Percentiles rank a stretch among this genome's conserved stretches.
Conservation (phyloP, 2,329 filamentous ascomycete species). For the Fonsecaea nubica region DNA sequence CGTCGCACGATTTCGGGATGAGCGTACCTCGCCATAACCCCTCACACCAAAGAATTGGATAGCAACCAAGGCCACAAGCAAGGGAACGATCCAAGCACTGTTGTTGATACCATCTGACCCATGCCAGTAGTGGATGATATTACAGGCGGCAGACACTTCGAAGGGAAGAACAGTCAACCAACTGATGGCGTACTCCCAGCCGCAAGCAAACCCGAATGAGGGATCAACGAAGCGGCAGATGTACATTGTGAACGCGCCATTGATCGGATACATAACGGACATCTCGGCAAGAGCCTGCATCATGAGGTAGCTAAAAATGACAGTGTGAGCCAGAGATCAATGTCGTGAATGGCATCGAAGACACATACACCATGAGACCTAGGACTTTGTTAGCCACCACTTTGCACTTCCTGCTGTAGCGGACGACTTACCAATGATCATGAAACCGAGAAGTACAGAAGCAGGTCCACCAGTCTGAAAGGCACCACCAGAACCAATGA, state of each 20-base stretch:
- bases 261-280: constrained; percentile 67
- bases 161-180: constrained; percentile 65
- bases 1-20: neutral
- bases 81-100: constrained; percentile 40
- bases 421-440: constrained; percentile 56
- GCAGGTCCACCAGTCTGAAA: constrained; percentile 48
- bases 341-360: constrained; percentile 53
- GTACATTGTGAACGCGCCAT: constrained; percentile 69
- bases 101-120: constrained; percentile 46
- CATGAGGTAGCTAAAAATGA: constrained; percentile 49
- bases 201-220: constrained; percentile 52
- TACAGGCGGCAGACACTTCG: constrained; percentile 58
- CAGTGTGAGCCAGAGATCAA: constrained; percentile 52
- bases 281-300: constrained; percentile 67
- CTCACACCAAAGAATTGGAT: constrained; percentile 60
- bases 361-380: constrained; percentile 57
- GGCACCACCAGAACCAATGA: constrained; percentile 49
- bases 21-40: constrained; percentile 48
- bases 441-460: constrained; percentile 52
- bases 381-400: constrained; percentile 21
- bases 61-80: constrained; percentile 32
- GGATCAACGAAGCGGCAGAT: constrained; percentile 64
- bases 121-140: constrained; percentile 66
- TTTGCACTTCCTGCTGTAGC: constrained; percentile 37
- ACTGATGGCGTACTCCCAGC: constrained; percentile 60